phyloP scores from a whole-genome alignment of 805 yeast species.

The Starmera pachycereana region DNA sequence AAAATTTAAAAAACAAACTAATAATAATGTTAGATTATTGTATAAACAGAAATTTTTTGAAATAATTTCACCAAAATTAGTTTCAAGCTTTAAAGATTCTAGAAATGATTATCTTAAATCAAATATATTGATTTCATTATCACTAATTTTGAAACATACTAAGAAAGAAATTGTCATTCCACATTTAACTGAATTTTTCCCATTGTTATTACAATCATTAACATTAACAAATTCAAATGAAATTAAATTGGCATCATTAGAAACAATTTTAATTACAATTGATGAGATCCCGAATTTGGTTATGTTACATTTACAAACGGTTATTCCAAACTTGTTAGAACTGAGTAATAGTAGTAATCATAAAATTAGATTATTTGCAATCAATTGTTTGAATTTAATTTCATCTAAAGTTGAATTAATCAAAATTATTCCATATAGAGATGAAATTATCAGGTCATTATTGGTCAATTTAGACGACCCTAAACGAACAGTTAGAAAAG shows the following conservation, averaged over 20 bases:
- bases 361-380: conserved; percentile 43
- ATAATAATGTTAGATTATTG: conserved; percentile 51
- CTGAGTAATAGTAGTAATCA: conserved; percentile 26
- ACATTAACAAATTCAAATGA: conserved; percentile 24
- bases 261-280: conserved; percentile 46
- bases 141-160: conserved; percentile 56
- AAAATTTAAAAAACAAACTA: conserved; percentile 33
- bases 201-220: conserved; percentile 61
- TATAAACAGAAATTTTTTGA: conserved; percentile 78
- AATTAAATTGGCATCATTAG: conserved; percentile 51
- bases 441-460: conserved; percentile 36
- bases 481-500: conserved; percentile 63
- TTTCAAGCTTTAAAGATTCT: conserved; percentile 29
- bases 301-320: conserved; percentile 40
- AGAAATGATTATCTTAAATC: conserved; percentile 26
- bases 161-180: conserved; percentile 54
- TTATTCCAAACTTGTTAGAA: conserved; percentile 45
- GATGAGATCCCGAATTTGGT: conserved; percentile 45
- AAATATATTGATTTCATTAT: conserved; percentile 53
- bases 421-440: conserved; percentile 41
- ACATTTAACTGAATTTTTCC: conserved; percentile 54
- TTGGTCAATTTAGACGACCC: conserved; percentile 56
- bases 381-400: conserved; percentile 47
- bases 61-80: conserved; percentile 43
- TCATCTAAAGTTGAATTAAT: conserved; percentile 27